These are phyloP conservation scores for Aspergillus flavus DNA, from an alignment of 2,329 filamentous ascomycete species.

Conservation along the genomic window DNA sequence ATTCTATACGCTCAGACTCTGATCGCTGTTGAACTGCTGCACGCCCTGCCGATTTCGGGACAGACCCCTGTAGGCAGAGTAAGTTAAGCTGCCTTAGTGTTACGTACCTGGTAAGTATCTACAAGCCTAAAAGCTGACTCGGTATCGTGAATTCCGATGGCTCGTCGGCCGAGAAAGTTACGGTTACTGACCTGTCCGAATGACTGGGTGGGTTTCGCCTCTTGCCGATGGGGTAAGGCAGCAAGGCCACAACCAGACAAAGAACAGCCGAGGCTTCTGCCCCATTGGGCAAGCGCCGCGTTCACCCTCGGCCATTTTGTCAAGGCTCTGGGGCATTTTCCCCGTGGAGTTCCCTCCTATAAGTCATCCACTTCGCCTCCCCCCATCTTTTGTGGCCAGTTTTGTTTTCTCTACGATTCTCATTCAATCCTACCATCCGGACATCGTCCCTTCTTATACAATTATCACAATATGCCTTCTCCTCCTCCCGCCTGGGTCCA, in stretches of 20 bases:
- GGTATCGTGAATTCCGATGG: not conserved
- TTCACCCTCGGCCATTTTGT: conserved; percentile 2
- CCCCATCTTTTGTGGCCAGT: not conserved
- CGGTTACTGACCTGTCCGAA: not conserved
- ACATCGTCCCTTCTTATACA: not conserved
- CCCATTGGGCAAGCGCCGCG: conserved; percentile 1
- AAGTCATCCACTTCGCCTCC: not conserved
- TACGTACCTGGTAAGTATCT: not conserved
- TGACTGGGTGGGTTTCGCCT: not conserved
- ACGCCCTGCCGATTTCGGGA: not conserved
- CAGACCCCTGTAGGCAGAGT: not conserved
- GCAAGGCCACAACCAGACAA: not conserved
- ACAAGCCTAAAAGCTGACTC: not conserved
- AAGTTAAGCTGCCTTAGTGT: conserved; percentile 3
- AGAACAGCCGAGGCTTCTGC: not conserved
- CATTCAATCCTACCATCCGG: not conserved
- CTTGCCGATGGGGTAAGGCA: not conserved
- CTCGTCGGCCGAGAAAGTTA: not conserved
- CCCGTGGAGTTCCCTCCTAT: conserved; percentile 9
- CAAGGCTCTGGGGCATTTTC: not conserved
- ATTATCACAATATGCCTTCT: conserved; percentile 34
- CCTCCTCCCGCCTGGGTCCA: conserved; percentile 66
- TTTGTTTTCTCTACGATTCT: not conserved
- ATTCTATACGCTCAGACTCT: not conserved
- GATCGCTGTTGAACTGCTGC: conserved; percentile 2